phyloP scores from a whole-genome alignment of 2,329 filamentous ascomycete genomes.

The Ascochyta clinopodiicola region DNA sequence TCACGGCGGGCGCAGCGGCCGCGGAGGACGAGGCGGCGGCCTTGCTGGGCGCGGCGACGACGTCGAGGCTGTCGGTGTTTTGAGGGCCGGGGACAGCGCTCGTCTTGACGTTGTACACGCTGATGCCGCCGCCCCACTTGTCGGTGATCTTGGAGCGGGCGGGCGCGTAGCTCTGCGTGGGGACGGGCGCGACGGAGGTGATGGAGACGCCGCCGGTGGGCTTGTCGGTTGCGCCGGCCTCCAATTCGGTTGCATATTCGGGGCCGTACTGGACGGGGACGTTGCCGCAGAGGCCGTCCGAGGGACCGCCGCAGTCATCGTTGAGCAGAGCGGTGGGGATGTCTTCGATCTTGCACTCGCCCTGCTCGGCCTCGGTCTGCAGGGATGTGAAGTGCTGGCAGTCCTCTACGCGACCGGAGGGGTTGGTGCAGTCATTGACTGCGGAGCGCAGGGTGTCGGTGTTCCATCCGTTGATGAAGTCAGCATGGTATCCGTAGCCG shows the following conservation, averaged over 20 bases:
- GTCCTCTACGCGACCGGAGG: conserved; percentile 71
- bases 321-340: conserved; percentile 60
- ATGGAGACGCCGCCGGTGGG: conserved; percentile 30
- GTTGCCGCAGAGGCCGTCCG: conserved; percentile 70
- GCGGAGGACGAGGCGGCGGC: conserved; percentile 6
- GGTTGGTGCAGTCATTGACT: conserved; percentile 75
- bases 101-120: conserved; percentile 35
- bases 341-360: conserved; percentile 66
- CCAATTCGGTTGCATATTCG: conserved; percentile 46
- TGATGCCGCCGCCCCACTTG: conserved; percentile 45
- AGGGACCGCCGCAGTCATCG: conserved; percentile 67
- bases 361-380: conserved; percentile 62
- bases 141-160: conserved; percentile 40
- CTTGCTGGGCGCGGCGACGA: conserved; percentile 14
- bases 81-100: not conserved
- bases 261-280: conserved; percentile 57
- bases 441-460: conserved; percentile 68
- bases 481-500: conserved; percentile 74
- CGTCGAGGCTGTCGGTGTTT: conserved; percentile 13
- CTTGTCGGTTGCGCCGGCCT: conserved; percentile 27
- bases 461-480: conserved; percentile 77
- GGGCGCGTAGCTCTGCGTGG: conserved; percentile 44
- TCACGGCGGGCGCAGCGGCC: conserved; percentile 31
- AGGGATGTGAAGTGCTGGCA: conserved; percentile 73
- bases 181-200: conserved; percentile 32